Base-by-base conservation (phyloP, 2,329 filamentous ascomycete genomes). In the Rhytidhysteron rufulum region DNA sequence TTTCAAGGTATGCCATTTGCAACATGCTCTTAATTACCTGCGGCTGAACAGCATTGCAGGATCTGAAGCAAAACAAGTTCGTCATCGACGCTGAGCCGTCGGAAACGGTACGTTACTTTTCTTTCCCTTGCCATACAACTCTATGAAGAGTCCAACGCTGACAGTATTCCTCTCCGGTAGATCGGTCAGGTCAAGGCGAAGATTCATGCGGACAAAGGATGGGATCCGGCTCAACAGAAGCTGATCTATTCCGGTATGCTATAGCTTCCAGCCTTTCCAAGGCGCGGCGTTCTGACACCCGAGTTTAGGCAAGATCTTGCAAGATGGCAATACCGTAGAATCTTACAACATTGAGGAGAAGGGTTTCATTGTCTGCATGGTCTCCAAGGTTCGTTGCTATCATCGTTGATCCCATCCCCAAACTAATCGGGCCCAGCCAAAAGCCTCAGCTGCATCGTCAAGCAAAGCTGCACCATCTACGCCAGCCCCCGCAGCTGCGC, bases 261-360 rank as follows among this genome's bases (percentile, higher is more conserved):
- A n/a, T 37, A 32, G 44, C 54, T 44, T 42, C 34, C 22, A 15
- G n/a, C 11, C 31, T 19, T 10, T 33, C 31, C 15, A 33, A 13
- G n/a, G 11, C 11, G 17, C 18, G 17, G 31, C 31, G 11, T 56
- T 49, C 51, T 63, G 45, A 57, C 51, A 27, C 37, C 25, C 42
- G 25, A 21, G 31, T 34, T 41, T 56, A 96, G 90, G 93, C 73
- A 98, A 98, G 76, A 97, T 98, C 57, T 75, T 98, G 51, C 91
- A 96, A 71, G 91, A 98, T 85, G 88, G 89, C 47, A 93, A 96
- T 63, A 95, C 90, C 2, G 86, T 98, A 55, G 88, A 89, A 68
- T 90, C 87, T 30, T 97, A 97, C 75, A 95, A 88, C 71, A 97
- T 98, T 49, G 91, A 98, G 71, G 93, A 97, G 79, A 98, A 97